Conservation (phyloP, 192 early-diverging fungal species). For the Umbelopsis sp. region DNA sequence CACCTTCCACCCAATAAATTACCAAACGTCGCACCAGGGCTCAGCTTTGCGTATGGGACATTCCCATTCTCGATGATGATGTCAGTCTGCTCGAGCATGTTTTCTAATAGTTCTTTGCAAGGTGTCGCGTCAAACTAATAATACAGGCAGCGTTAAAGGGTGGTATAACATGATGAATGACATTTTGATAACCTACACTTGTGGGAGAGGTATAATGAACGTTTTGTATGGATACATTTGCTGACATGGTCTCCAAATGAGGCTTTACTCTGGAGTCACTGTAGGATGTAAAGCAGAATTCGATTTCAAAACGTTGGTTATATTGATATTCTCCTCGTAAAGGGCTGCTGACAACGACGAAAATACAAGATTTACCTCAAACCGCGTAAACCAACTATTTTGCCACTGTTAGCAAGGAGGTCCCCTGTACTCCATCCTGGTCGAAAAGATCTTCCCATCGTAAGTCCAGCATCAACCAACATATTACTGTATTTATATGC, state of each 20-base stretch:
- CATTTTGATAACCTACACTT: neutral
- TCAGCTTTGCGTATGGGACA: neutral
- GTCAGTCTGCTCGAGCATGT: slow-evolving; percentile 2
- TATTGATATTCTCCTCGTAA: neutral
- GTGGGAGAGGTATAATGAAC: neutral
- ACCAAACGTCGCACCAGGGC: neutral
- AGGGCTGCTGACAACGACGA: neutral
- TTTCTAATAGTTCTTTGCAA: neutral
- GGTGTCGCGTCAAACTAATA: slow-evolving; percentile 1
- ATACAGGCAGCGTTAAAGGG: too few relatives aligned
- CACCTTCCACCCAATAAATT: neutral
- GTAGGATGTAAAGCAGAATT: neutral
- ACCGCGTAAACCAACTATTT: neutral
- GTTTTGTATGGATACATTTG: slow-evolving; percentile 7
- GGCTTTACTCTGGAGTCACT: neutral
- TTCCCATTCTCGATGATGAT: neutral
- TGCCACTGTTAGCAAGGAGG: slow-evolving; percentile 46
- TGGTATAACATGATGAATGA: neutral
- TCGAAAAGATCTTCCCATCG: slow-evolving; percentile 82
- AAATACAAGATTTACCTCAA: neutral
- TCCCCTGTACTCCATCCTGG: slow-evolving; percentile 83
- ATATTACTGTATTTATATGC: slow-evolving; percentile 43
- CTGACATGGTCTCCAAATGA: neutral
- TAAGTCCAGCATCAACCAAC: slow-evolving; percentile 71
- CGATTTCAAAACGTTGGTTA: neutral